These are phyloP conservation scores for Leptographium galeiforme DNA, from an alignment of 2,329 filamentous ascomycete species.

Conservation along the genomic window DNA sequence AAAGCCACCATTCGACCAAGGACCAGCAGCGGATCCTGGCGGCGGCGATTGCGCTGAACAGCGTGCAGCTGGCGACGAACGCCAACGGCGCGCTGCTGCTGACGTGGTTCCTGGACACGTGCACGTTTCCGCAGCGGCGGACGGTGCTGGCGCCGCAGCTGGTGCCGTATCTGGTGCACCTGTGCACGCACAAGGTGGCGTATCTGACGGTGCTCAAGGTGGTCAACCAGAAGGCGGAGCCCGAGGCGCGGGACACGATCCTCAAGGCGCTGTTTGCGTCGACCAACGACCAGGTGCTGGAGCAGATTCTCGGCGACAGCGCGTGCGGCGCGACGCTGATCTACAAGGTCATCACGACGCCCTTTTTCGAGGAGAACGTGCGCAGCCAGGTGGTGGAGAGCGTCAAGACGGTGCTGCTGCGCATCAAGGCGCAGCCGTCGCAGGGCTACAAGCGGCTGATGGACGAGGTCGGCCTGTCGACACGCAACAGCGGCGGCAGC, in stretches of 20 bases:
- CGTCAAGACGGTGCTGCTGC: conserved; percentile 74
- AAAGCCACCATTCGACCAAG: conserved; percentile 89
- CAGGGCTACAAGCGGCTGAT: conserved; percentile 98
- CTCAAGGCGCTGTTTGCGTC: conserved; percentile 89
- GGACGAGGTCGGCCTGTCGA: conserved; percentile 92
- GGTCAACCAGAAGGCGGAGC: conserved; percentile 92
- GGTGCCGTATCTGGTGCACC: conserved; percentile 81
- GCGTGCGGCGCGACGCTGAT: conserved; percentile 89
- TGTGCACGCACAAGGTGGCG: conserved; percentile 97
- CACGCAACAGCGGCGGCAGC: conserved; percentile 29
- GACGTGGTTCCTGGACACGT: conserved; percentile 97
- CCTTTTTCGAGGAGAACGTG: conserved; percentile 90
- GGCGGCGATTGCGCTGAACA: conserved; percentile 88
- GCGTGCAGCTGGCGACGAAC: conserved; percentile 90
- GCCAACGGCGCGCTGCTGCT: conserved; percentile 86
- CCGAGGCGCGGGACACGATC: conserved; percentile 81
- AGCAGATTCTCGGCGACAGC: conserved; percentile 83
- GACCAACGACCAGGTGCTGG: conserved; percentile 69
- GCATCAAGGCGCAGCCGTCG: conserved; percentile 82
- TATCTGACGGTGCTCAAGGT: conserved; percentile 96
- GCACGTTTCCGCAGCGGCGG: conserved; percentile 82
- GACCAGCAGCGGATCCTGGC: conserved; percentile 93
- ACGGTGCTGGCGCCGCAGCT: conserved; percentile 85
- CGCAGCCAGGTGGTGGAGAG: conserved; percentile 81
- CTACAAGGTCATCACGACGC: conserved; percentile 95